Evolutionary conservation across 192 early-diverging fungal genomes (phyloP).

Genomic region (Umbelopsis sp.): DNA sequence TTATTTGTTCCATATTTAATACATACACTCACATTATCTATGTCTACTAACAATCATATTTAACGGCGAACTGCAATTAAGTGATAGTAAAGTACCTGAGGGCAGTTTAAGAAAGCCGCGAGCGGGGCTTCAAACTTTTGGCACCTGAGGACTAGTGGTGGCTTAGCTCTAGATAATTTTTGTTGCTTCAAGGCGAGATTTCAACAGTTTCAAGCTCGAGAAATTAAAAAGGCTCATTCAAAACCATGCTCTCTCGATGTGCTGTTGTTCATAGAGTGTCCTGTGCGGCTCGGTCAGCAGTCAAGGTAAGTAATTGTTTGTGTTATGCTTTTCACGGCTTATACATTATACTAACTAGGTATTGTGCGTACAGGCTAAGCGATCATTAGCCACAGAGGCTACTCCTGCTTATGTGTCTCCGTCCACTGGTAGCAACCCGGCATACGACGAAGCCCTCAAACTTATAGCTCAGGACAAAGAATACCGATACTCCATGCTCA

Average conservation of each 20-base stretch:
- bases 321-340: background rate
- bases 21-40: no score
- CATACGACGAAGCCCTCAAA: slow-evolving; percentile 79
- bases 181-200: slow-evolving; percentile 6
- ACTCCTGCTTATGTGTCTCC: slow-evolving; percentile 30
- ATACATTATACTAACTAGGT: background rate
- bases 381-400: slow-evolving; percentile 23
- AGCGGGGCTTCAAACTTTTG: no score
- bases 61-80: no score
- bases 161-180: slow-evolving; percentile 4
- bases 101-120: no score
- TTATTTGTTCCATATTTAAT: no score
- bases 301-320: background rate
- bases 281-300: background rate
- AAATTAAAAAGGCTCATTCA: background rate
- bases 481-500: slow-evolving; percentile 47
- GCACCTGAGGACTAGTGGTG: no score
- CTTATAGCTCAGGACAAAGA: slow-evolving; percentile 63
- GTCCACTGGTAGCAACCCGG: slow-evolving; percentile 61
- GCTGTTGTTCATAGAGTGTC: slow-evolving; percentile 12
- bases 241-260: slow-evolving; percentile 1
- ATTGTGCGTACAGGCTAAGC: background rate
- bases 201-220: background rate
- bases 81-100: no score
- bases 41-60: no score